These are phyloP conservation scores for Russula foetens DNA, from an alignment of 768 basidiomycete genomes.

Conservation along the genomic window DNA sequence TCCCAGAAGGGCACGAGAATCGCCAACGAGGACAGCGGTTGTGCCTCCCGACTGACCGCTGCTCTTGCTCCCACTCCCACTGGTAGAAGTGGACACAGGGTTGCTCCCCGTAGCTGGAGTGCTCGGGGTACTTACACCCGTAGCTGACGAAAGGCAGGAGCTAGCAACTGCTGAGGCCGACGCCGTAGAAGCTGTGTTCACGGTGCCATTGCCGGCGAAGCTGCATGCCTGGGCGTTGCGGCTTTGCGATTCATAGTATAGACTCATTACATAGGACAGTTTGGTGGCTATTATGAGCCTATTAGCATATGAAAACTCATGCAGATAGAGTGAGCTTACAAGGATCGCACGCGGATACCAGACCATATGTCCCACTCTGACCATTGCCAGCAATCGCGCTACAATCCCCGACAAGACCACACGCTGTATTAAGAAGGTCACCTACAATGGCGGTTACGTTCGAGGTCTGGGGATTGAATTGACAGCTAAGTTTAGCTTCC, in stretches of 20 bases:
- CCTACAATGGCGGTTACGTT: slow-evolving; percentile 58
- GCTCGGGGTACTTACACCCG: slow-evolving; percentile 56
- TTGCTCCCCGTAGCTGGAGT: slow-evolving; percentile 27
- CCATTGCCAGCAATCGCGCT: slow-evolving; percentile 66
- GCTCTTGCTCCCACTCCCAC: slow-evolving; percentile 25
- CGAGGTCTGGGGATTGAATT: slow-evolving; percentile 54
- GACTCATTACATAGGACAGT: slow-evolving; percentile 75
- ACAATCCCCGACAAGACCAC: slow-evolving; percentile 62
- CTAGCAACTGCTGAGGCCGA: slow-evolving; percentile 47
- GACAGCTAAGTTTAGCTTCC: slow-evolving; percentile 58
- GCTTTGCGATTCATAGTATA: slow-evolving; percentile 61
- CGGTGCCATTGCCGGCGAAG: slow-evolving; percentile 80
- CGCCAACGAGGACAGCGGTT: slow-evolving; percentile 23
- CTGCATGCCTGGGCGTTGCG: slow-evolving; percentile 56
- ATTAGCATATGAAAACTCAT: slow-evolving; percentile 1
- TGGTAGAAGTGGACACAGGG: neutral
- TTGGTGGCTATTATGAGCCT: slow-evolving; percentile 47
- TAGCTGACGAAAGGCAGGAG: slow-evolving; percentile 59
- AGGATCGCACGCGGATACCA: slow-evolving; percentile 71
- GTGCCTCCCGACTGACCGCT: slow-evolving; percentile 24
- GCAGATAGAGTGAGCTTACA: slow-evolving; percentile 32
- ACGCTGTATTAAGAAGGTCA: slow-evolving; percentile 55
- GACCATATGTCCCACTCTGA: slow-evolving; percentile 65
- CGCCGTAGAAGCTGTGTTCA: slow-evolving; percentile 50
- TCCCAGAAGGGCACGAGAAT: slow-evolving; percentile 31